These are phyloP conservation scores for Colletotrichum spinosum DNA, from an alignment of 2,329 filamentous ascomycete genomes.

Conservation along the genomic window DNA sequence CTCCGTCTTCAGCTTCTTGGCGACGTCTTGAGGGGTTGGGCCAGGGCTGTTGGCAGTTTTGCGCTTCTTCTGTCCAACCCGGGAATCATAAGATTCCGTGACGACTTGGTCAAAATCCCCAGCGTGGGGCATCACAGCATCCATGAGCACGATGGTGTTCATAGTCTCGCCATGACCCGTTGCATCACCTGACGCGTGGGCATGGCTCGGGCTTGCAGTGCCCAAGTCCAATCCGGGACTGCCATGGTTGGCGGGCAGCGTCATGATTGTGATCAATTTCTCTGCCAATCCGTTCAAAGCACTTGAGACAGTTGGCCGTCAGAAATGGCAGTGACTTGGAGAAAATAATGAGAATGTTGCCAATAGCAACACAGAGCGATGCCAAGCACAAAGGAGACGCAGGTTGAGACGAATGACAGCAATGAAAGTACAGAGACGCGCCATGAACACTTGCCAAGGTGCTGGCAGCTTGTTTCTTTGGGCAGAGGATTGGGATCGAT, in stretches of 20 bases:
- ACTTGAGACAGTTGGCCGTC: not conserved
- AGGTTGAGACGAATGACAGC: not conserved
- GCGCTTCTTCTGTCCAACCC: conserved; percentile 11
- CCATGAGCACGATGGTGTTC: not conserved
- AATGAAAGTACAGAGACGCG: not conserved
- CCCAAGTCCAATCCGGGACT: not conserved
- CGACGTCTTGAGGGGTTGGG: not conserved
- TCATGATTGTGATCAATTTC: no score
- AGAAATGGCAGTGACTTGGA: not conserved
- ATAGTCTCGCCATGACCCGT: no score
- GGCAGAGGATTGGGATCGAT: no score
- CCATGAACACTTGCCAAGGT: conserved; percentile 30
- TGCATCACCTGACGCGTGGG: no score
- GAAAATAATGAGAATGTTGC: conserved; percentile 4
- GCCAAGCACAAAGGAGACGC: not conserved
- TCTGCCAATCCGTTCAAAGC: no score
- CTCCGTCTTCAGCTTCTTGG: conserved; percentile 15
- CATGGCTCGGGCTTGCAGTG: no score
- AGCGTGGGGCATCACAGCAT: not conserved
- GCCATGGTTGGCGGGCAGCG: not conserved
- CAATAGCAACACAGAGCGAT: conserved; percentile 9
- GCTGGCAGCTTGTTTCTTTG: not conserved
- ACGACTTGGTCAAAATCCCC: not conserved
- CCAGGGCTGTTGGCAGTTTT: conserved; percentile 10
- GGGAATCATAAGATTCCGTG: not conserved